Conservation (phyloP, 2,329 filamentous ascomycete genomes). For the Aspergillus cejpii region DNA sequence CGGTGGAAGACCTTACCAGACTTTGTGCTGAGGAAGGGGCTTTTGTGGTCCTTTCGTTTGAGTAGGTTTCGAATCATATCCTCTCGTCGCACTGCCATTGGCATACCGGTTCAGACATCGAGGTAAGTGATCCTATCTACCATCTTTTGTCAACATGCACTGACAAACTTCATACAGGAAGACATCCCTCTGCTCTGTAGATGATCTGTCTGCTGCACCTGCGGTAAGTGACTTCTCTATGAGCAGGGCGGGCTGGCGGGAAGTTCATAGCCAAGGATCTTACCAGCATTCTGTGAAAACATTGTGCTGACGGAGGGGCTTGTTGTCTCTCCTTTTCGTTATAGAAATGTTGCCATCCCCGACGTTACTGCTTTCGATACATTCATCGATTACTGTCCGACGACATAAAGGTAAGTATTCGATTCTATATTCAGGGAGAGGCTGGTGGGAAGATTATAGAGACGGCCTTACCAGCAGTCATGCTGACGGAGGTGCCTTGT, state of each 20-base stretch:
- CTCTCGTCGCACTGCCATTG: background rate
- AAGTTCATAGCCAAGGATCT: background rate
- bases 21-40: slow-evolving; percentile 6
- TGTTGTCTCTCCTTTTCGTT: background rate
- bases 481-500: background rate
- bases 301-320: background rate
- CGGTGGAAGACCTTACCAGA: slow-evolving; percentile 10
- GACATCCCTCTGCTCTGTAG: too few species aligned
- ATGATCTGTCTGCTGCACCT: too few species aligned
- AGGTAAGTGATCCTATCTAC: background rate
- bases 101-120: background rate
- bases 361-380: background rate
- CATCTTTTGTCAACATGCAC: too few species aligned
- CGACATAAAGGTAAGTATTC: background rate
- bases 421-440: background rate
- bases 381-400: too few species aligned
- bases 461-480: background rate
- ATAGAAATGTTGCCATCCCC: background rate
- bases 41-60: background rate
- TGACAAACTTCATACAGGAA: too few species aligned
- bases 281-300: background rate
- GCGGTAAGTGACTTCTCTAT: background rate
- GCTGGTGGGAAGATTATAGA: background rate
- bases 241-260: background rate
- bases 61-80: background rate